Evolutionary conservation across 148 eudicot genomes (phyloP).

Genomic region (Pouteria glomerata): DNA sequence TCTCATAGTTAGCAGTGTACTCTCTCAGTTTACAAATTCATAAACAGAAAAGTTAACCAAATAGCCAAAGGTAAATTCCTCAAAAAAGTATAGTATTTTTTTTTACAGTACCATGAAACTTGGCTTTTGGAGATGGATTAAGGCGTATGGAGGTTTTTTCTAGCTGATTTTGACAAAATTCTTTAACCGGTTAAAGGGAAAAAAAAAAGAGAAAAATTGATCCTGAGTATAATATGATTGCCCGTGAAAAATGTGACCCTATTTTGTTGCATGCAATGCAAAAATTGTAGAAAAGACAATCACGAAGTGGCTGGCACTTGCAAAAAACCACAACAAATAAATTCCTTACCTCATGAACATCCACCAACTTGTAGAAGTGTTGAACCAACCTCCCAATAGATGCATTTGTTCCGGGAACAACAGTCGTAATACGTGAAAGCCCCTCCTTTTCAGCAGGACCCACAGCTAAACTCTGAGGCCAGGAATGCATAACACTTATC

Average conservation of each 20-base stretch:
- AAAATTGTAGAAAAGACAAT: not conserved
- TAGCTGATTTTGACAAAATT: not conserved
- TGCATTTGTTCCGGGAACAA: constrained; percentile 84
- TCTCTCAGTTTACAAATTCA: not conserved
- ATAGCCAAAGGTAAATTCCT: not conserved
- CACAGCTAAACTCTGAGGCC: constrained; percentile 77
- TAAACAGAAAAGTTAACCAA: not conserved
- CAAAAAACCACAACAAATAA: not conserved
- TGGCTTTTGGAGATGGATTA: not conserved
- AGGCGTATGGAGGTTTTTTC: too few species aligned
- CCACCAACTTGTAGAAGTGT: constrained; percentile 73
- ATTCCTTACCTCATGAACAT: constrained; percentile 68
- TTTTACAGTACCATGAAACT: not conserved
- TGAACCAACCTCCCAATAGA: constrained; percentile 73
- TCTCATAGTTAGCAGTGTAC: constrained; percentile 2
- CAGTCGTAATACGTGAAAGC: constrained; percentile 83
- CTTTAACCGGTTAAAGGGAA: not conserved
- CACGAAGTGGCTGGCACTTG: not conserved
- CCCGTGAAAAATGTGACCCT: not conserved
- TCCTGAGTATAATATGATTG: not conserved
- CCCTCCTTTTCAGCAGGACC: constrained; percentile 83
- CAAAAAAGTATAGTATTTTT: not conserved
- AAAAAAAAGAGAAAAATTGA: too few species aligned
- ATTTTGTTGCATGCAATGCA: not conserved
- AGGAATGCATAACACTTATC: constrained; percentile 3